These are phyloP conservation scores for Dendrothele bispora DNA, from an alignment of 768 basidiomycete species.

Conservation along the genomic window DNA sequence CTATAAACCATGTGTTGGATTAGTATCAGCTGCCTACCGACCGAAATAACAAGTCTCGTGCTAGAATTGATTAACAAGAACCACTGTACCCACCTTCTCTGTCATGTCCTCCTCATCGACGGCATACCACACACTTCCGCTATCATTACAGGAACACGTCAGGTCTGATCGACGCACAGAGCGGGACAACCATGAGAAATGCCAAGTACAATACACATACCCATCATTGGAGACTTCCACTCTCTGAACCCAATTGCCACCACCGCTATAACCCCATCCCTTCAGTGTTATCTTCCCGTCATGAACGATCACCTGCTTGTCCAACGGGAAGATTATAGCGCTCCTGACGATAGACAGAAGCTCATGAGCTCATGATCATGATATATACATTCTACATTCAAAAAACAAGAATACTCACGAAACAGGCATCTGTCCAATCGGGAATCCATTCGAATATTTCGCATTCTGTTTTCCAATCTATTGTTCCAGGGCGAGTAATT, in stretches of 20 bases:
- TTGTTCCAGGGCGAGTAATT: too few relatives aligned
- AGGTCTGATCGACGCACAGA: too few relatives aligned
- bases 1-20: conserved; percentile 18
- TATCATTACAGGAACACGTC: conserved; percentile 10
- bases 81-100: conserved; percentile 36
- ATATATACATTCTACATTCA: too few relatives aligned
- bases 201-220: conserved; percentile 17
- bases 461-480: conserved; percentile 55
- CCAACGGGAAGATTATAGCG: conserved; percentile 44
- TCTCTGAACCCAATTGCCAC: conserved; percentile 55
- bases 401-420: conserved; percentile 37
- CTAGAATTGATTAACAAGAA: too few relatives aligned
- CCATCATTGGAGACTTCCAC: conserved; percentile 56
- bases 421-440: conserved; percentile 59
- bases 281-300: conserved; percentile 44
- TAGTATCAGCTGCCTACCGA: background rate
- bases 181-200: background rate
- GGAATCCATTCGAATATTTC: conserved; percentile 54
- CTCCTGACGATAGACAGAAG: conserved; percentile 32
- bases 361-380: too few relatives aligned
- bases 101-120: conserved; percentile 47
- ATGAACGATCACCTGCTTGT: conserved; percentile 48
- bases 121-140: conserved; percentile 52
- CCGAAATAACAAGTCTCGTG: background rate
- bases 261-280: conserved; percentile 46